These are phyloP conservation scores for Nannochloris sp. DNA, from an alignment of 139 green algal genomes.

Conservation along the genomic window DNA sequence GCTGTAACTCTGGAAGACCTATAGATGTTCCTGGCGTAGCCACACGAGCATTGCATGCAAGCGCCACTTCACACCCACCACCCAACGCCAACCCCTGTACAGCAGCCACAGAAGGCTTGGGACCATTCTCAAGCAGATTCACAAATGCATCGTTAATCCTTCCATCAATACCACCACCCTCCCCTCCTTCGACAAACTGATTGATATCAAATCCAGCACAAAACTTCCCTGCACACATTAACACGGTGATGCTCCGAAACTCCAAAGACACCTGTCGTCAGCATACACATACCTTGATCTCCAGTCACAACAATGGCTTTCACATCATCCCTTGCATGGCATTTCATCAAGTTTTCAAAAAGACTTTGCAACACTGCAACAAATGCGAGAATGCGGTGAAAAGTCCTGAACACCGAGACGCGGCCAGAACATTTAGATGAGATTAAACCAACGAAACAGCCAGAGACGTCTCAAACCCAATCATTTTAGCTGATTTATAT, in stretches of 20 bases:
- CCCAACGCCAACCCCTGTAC: constrained; percentile 78
- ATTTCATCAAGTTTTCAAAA: constrained; percentile 58
- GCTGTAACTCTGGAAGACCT: constrained; percentile 90
- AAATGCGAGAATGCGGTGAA: not conserved
- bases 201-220: constrained; percentile 90
- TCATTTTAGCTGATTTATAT: not conserved
- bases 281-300: constrained; percentile 16
- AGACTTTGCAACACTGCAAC: constrained; percentile 71
- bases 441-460: too few species aligned
- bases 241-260: not conserved
- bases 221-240: constrained; percentile 53
- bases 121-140: constrained; percentile 60
- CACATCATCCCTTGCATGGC: constrained; percentile 57
- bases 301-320: constrained; percentile 88
- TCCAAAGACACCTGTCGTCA: not conserved
- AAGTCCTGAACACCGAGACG: too few species aligned
- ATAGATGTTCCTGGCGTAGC: constrained; percentile 57
- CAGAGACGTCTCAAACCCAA: too few species aligned
- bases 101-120: constrained; percentile 87
- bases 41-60: constrained; percentile 80
- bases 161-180: constrained; percentile 56
- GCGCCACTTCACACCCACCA: constrained; percentile 86
- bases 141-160: constrained; percentile 58
- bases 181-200: constrained; percentile 43
- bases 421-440: too few species aligned